Conservation (phyloP, 345 rosid genomes). For the Brassica carinata region DNA sequence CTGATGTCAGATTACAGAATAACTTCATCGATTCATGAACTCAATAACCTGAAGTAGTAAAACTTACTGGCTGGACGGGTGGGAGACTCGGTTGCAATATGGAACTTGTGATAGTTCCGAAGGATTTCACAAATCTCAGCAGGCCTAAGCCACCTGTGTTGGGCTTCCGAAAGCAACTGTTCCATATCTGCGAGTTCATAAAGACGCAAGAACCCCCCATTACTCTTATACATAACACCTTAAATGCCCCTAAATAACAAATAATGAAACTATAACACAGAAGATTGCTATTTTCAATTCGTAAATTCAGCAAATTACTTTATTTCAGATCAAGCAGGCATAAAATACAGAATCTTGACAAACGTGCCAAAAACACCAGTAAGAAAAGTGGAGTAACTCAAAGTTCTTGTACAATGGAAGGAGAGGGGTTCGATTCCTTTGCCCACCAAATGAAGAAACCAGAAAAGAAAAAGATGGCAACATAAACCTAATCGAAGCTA, state of each 20-base stretch:
- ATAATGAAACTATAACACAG: background rate
- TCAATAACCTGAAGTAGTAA: background rate
- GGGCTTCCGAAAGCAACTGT: constrained; percentile 65
- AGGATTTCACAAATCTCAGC: constrained; percentile 96
- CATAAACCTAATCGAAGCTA: constrained; percentile 12
- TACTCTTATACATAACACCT: background rate
- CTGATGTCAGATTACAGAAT: constrained; percentile 31
- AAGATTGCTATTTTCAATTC: background rate
- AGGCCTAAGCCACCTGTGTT: constrained; percentile 91
- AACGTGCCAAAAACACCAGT: constrained; percentile 5
- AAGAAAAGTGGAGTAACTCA: constrained; percentile 1
- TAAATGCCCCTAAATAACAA: background rate
- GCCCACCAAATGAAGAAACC: constrained; percentile 9
- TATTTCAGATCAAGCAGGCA: constrained; percentile 2
- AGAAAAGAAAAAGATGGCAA: background rate
- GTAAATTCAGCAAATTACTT: background rate
- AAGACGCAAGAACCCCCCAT: background rate
- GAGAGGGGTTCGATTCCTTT: background rate
- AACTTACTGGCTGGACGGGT: constrained; percentile 74
- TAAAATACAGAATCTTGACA: background rate
- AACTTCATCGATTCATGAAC: background rate
- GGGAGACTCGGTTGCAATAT: constrained; percentile 76
- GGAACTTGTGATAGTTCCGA: constrained; percentile 73
- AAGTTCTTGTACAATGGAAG: constrained; percentile 2
- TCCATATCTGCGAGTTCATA: constrained; percentile 44